Base-by-base conservation (phyloP, 192 early-diverging fungal genomes). In the Linnemannia exigua region DNA sequence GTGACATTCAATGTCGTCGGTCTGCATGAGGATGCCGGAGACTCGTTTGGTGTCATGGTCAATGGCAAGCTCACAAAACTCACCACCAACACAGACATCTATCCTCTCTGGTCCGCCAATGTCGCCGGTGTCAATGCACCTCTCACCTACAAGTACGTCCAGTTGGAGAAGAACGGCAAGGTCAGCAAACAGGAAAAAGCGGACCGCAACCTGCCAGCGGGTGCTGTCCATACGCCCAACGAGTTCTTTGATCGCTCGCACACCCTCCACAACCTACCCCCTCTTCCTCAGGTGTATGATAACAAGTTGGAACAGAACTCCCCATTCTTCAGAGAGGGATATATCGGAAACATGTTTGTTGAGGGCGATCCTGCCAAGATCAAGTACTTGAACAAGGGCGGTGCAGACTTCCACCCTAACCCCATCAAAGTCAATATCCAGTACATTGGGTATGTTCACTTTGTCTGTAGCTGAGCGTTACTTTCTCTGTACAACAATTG, bases 81-180 rank as follows among this genome's bases (percentile, higher is more conserved):
- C 22, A 77, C 72, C 35, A 79, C 82, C 17, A 71, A 37, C 52
- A 44, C 22, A 15, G 74, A 85, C 1, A 79, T 36, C 2, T 85
- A 85, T 37, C 82, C 82, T 19, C 82, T 85, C 52, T 85, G 82
- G 82, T 79, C 82, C 68, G 82, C 82, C 61, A 74, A 84, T 63
- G 66, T 78, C 5, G 51, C 72, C 17, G 82, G 66, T 5, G 76
- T 84, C 9, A 19, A 84, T n/a, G 82, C 28, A 16, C 82, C 82
- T 6, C 72, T 84, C 3, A 31, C 54, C 11, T 84, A 84, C 76
- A 73, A 67, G 58, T 84, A 77, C 47, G 82, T 84, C 20, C 82
- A 79, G 1, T 20, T 81, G 38, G 47, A 67, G 25, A 63, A 31
- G 38, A 48, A 33, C n/a, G 76, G 76, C 36, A 79, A 84, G 50